Percentiles rank a stretch among this genome's conserved stretches.
phyloP scores from a whole-genome alignment of 2,329 filamentous ascomycete species.

The Massarina eburnea region DNA sequence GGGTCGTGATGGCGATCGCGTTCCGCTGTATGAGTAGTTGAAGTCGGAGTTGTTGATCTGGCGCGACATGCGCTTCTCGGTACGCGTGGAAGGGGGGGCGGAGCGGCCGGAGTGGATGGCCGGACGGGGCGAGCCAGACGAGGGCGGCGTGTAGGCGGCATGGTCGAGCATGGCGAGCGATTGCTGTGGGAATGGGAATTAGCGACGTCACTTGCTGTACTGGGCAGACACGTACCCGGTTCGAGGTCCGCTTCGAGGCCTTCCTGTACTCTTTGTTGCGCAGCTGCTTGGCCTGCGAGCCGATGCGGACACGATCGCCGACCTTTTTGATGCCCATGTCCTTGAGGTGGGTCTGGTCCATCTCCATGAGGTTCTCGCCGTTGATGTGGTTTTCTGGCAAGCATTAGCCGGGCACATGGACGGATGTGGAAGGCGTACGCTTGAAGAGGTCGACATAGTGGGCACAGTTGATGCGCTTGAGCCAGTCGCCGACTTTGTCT shows the following conservation, averaged over 20 bases:
- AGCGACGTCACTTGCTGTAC: neutral
- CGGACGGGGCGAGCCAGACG: constrained; percentile 66
- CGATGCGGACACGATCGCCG: constrained; percentile 87
- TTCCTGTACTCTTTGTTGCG: constrained; percentile 52
- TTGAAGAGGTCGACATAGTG: constrained; percentile 91
- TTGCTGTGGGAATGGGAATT: constrained; percentile 58
- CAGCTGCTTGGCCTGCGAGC: constrained; percentile 53
- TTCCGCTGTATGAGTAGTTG: constrained; percentile 46
- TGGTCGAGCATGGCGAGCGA: constrained; percentile 79
- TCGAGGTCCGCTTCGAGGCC: constrained; percentile 64
- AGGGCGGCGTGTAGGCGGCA: constrained; percentile 61
- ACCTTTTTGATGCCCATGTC: constrained; percentile 99
- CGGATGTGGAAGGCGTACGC: constrained; percentile 45
- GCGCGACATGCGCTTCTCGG: constrained; percentile 52
- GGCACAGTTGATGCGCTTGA: constrained; percentile 85
- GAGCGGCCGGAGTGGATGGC: constrained; percentile 54
- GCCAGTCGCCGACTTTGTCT: constrained; percentile 86
- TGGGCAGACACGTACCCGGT: constrained; percentile 64
- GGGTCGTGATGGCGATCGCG: constrained; percentile 66
- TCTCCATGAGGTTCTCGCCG: constrained; percentile 92
- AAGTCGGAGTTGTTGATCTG: constrained; percentile 48
- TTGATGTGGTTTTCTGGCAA: constrained; percentile 84
- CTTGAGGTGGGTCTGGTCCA: constrained; percentile 93
- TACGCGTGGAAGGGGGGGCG: constrained; percentile 46
- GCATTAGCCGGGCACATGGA: constrained; percentile 7